Conservation (phyloP, 371 early-diverging fungal species). For the Dinochytrium kinnereticum region DNA sequence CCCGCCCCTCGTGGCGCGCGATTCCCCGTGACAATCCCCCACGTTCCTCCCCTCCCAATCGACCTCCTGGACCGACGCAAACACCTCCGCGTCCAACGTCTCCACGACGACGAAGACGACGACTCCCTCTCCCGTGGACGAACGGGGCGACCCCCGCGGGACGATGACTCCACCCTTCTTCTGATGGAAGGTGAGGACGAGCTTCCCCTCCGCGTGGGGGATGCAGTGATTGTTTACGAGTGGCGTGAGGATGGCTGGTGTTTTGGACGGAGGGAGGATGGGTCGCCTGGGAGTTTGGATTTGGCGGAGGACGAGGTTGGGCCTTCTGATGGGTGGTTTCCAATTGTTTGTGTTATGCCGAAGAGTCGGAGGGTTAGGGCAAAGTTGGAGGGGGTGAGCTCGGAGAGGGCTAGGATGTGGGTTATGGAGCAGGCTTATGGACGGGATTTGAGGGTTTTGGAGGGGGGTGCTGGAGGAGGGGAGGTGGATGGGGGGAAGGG, state of each 20-base stretch:
- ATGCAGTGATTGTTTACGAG: constrained; percentile 6
- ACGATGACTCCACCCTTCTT: not conserved
- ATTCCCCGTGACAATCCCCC: constrained; percentile 19
- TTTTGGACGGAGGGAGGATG: constrained; percentile 14
- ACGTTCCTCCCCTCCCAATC: not conserved
- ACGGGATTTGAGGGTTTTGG: constrained; percentile 1
- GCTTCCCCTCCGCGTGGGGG: constrained; percentile 7
- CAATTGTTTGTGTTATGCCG: constrained; percentile 15
- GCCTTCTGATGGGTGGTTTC: constrained; percentile 3
- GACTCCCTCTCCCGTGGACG: not conserved
- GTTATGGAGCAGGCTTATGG: not conserved
- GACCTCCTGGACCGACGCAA: not conserved
- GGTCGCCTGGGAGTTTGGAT: not conserved
- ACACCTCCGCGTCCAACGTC: no score
- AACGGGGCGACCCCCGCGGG: not conserved
- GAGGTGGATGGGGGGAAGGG: not conserved
- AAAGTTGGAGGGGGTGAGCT: constrained; percentile 7
- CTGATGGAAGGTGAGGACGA: not conserved
- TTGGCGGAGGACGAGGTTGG: not conserved
- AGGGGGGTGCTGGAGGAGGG: constrained; percentile 1
- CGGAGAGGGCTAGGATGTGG: constrained; percentile 7
- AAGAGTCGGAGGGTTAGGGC: not conserved
- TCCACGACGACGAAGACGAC: not conserved
- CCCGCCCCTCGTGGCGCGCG: constrained; percentile 18
- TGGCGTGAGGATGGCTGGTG: constrained; percentile 21